Percentiles rank a stretch among this genome's conserved stretches.
Conservation (phyloP, 1,139 yeast genomes). For the Saccharomyces hybrid region DNA sequence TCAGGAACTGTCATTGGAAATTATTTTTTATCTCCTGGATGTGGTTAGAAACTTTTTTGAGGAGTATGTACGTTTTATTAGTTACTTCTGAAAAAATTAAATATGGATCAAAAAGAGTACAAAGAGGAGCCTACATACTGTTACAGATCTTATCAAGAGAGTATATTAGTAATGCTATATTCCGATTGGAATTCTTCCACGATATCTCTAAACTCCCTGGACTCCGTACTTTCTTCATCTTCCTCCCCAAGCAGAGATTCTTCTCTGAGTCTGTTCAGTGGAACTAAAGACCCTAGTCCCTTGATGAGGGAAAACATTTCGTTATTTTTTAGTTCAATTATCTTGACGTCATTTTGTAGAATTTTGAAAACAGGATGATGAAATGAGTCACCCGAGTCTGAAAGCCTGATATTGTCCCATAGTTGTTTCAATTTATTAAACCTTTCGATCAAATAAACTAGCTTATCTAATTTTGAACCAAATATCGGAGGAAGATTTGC, state of each 20-base stretch:
- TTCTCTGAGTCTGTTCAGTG: conserved; percentile 7
- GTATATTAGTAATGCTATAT: conserved; percentile 11
- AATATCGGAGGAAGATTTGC: conserved; percentile 13
- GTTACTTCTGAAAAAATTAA: too few species aligned
- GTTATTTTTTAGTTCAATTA: conserved; percentile 11
- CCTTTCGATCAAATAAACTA: conserved; percentile 33
- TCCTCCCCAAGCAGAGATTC: conserved; percentile 5
- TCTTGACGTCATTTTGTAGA: conserved; percentile 24
- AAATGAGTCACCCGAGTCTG: conserved; percentile 15
- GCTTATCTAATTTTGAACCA: conserved; percentile 34
- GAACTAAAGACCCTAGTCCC: conserved; percentile 12
- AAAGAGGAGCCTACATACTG: neutral
- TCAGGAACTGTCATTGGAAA: too few species aligned
- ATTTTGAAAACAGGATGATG: conserved; percentile 27
- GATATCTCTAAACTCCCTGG: conserved; percentile 15
- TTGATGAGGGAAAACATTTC: conserved; percentile 16
- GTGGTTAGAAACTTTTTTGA: too few species aligned
- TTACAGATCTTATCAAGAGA: neutral
- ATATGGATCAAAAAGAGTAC: too few species aligned
- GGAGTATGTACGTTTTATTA: too few species aligned
- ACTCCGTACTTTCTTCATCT: conserved; percentile 9
- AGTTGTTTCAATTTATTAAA: conserved; percentile 18
- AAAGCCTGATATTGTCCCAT: conserved; percentile 21
- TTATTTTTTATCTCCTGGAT: too few species aligned
- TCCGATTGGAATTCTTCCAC: conserved; percentile 20